Base-by-base conservation (phyloP, 2,329 filamentous ascomycete species). In the Stagonosporopsis rhizophila region DNA sequence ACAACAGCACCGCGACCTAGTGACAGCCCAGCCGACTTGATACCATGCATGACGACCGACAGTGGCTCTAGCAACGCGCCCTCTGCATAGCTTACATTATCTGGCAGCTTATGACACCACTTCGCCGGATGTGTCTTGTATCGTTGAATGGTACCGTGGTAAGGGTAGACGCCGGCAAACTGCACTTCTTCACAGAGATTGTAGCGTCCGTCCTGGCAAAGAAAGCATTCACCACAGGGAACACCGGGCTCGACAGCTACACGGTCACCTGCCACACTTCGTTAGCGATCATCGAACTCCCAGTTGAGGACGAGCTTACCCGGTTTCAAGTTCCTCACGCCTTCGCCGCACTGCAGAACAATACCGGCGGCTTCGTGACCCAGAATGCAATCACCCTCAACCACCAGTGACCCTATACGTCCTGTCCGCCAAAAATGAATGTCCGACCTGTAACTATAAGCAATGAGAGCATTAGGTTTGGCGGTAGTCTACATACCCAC, bases 351-450 rank as follows among this genome's bases (percentile, higher is more conserved):
- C 66, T 82, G 76, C 20, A 89, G 62, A 15, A 89, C 85, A 5
- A 87, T 68, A 5, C 86, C 87, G 9, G 86, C 82, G 4, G 83
- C 85, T 72, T 89, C 87, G 60, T 89, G 87, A 20, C 87, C 86
- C 41, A 89, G 80, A 48, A 88, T 87, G 64, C 85, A 87, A 61
- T 88, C 85, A 19, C 83, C 83, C 55, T 86, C 81, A 12, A 90
- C 82, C 1, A 85, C 80, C 2, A 89, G 78, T 2, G 82, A 80
- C 2, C 88, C 87, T 65, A 90, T 89, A 12, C 81, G 76, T 22
- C 87, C 87, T 0, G 80, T 77, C 64, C 86, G 86, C 87, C 87
- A 89, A 63, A 89, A 87, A 69, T 90, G 87, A 60, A 89, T 82
- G 64, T 89, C 87, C 0, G 86, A 89, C 37, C 83, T 85, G 56